A percentile compares a stretch with the other conserved stretches of the same genome.
These are phyloP conservation scores for Exophiala oligosperma DNA, from an alignment of 2,329 filamentous ascomycete species.

Conservation along the genomic window DNA sequence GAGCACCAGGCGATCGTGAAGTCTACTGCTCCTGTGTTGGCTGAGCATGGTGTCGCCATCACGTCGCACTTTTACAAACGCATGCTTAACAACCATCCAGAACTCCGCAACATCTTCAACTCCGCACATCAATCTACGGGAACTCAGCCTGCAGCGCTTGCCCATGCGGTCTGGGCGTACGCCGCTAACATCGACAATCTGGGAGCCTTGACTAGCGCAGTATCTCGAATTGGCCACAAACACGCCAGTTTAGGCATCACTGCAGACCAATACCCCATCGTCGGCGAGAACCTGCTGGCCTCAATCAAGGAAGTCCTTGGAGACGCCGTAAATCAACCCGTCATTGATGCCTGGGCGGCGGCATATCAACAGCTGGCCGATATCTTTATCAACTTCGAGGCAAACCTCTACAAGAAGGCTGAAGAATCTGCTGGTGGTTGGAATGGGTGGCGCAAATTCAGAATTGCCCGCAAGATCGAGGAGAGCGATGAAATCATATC, in stretches of 20 bases:
- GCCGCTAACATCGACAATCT: constrained; percentile 71
- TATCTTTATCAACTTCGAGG: constrained; percentile 69
- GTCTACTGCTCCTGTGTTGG: constrained; percentile 68
- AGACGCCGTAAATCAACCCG: constrained; percentile 60
- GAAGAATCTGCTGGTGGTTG: constrained; percentile 46
- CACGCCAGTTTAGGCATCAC: constrained; percentile 69
- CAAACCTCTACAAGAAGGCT: constrained; percentile 55
- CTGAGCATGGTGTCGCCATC: constrained; percentile 67
- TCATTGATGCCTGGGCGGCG: constrained; percentile 66
- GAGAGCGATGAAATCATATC: constrained; percentile 70
- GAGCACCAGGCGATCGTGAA: constrained; percentile 66
- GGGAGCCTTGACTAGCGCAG: constrained; percentile 54
- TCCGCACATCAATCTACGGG: constrained; percentile 66
- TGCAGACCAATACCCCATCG: constrained; percentile 69
- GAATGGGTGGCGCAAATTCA: constrained; percentile 68
- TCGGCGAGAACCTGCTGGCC: constrained; percentile 67
- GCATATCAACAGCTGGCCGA: constrained; percentile 74
- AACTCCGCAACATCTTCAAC: constrained; percentile 72
- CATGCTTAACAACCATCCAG: constrained; percentile 65
- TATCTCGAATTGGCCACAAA: constrained; percentile 74
- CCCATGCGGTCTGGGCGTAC: constrained; percentile 68
- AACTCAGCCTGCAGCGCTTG: constrained; percentile 69
- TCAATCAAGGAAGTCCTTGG: constrained; percentile 69
- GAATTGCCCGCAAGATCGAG: constrained; percentile 62
- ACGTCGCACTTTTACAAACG: constrained; percentile 71